Evolutionary conservation across 2,329 filamentous ascomycete genomes (phyloP).

Genomic region (Phialophora tarda): DNA sequence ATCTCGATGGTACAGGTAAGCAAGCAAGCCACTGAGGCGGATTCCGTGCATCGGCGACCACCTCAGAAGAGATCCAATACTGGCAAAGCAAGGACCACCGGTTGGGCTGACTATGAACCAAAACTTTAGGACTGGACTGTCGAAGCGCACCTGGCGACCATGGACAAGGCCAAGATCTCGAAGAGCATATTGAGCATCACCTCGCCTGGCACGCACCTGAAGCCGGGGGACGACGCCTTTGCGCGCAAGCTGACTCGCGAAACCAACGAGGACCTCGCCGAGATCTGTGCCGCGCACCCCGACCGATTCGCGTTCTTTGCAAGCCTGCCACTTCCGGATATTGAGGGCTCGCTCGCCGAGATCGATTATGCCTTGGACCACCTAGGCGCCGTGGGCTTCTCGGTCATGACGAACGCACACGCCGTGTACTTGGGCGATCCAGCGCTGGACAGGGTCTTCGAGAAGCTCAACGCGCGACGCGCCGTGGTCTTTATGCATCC

Average conservation of each 20-base stretch:
- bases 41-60: neutral
- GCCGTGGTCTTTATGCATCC: conserved; percentile 61
- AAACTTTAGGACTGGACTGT: conserved; percentile 50
- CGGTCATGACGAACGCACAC: conserved; percentile 58
- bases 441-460: conserved; percentile 53
- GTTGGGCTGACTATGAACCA: neutral
- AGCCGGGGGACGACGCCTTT: conserved; percentile 43
- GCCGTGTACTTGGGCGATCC: conserved; percentile 58
- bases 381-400: conserved; percentile 56
- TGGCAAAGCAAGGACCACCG: neutral
- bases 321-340: conserved; percentile 58
- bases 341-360: conserved; percentile 54
- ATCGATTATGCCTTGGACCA: conserved; percentile 49
- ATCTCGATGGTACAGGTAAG: conserved; percentile 21
- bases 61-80: neutral
- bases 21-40: neutral
- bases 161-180: conserved; percentile 55
- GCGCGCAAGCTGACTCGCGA: conserved; percentile 47
- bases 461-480: conserved; percentile 52
- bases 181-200: conserved; percentile 61
- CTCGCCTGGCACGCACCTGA: conserved; percentile 58
- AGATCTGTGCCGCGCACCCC: conserved; percentile 43
- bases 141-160: conserved; percentile 55
- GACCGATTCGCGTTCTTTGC: conserved; percentile 59
- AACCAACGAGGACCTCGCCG: conserved; percentile 40